phyloP scores from a whole-genome alignment of 2,329 filamentous ascomycete species.

The Arthrobotrys pseudoclavata region DNA sequence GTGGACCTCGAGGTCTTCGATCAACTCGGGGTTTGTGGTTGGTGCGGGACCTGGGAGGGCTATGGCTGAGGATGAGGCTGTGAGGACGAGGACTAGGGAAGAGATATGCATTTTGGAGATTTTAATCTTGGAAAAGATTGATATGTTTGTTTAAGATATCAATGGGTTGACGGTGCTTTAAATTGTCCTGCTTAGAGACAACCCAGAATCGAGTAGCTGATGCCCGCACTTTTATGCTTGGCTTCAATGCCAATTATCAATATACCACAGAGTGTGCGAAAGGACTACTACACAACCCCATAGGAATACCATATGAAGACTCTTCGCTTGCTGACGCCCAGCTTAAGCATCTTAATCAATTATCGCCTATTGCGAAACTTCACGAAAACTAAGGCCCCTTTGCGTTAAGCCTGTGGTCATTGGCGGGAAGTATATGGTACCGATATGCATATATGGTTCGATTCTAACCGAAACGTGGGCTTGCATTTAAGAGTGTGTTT shows the following conservation, averaged over 20 bases:
- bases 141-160: not conserved
- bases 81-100: conserved; percentile 2
- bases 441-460: too few species aligned
- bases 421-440: too few species aligned
- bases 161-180: not conserved
- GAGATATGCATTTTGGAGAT: not conserved
- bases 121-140: not conserved
- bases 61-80: not conserved
- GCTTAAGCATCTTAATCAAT: not conserved
- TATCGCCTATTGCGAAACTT: not conserved
- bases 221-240: not conserved
- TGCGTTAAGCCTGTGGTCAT: too few species aligned
- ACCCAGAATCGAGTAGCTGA: not conserved
- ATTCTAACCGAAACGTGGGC: not conserved
- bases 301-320: not conserved
- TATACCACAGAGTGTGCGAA: not conserved
- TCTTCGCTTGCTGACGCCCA: not conserved
- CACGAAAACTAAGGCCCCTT: not conserved
- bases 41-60: not conserved
- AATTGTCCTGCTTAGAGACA: not conserved
- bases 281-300: not conserved
- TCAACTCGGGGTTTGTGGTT: not conserved
- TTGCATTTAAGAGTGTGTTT: too few species aligned
- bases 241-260: not conserved
- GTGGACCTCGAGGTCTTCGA: not conserved